These are phyloP conservation scores for Monosporascus cannonballus DNA, from an alignment of 2,329 filamentous ascomycete genomes.

Conservation along the genomic window DNA sequence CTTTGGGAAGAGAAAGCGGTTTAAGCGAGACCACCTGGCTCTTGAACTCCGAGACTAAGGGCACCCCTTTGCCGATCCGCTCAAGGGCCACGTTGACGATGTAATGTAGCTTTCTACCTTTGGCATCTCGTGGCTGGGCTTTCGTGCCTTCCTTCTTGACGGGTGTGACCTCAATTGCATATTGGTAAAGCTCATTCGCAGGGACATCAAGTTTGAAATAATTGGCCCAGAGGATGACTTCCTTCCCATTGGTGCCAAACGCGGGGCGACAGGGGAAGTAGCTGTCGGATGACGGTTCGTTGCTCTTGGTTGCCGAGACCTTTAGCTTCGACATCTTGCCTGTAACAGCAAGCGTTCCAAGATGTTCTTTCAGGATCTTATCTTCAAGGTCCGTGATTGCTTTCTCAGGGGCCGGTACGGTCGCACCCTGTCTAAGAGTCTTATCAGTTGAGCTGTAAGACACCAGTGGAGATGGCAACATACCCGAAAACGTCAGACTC, in stretches of 20 bases:
- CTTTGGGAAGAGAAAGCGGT: constrained; percentile 30
- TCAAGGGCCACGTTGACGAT: constrained; percentile 34
- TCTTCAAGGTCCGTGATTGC: constrained; percentile 34
- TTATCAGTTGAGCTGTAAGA: not conserved
- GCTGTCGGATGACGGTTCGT: constrained; percentile 5
- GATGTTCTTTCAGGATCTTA: constrained; percentile 27
- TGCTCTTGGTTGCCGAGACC: constrained; percentile 11
- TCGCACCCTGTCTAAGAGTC: constrained; percentile 6
- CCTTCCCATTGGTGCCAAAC: constrained; percentile 38
- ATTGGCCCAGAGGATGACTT: constrained; percentile 46
- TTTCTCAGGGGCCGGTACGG: constrained; percentile 21
- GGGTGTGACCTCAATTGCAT: constrained; percentile 33
- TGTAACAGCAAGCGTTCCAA: constrained; percentile 23
- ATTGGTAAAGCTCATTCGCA: constrained; percentile 34
- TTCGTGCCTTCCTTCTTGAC: constrained; percentile 12
- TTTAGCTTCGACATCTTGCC: constrained; percentile 31
- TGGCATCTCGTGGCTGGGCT: constrained; percentile 25
- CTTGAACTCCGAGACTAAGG: constrained; percentile 45
- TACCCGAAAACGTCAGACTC: constrained; percentile 25
- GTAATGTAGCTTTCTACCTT: constrained; percentile 36
- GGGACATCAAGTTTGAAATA: constrained; percentile 42
- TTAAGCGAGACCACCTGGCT: constrained; percentile 36
- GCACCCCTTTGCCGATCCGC: constrained; percentile 25
- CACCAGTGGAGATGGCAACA: constrained; percentile 5
- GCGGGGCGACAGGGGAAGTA: constrained; percentile 42